These are phyloP conservation scores for Xylaria intraflava DNA, from an alignment of 495 filamentous ascomycete genomes.

Conservation along the genomic window DNA sequence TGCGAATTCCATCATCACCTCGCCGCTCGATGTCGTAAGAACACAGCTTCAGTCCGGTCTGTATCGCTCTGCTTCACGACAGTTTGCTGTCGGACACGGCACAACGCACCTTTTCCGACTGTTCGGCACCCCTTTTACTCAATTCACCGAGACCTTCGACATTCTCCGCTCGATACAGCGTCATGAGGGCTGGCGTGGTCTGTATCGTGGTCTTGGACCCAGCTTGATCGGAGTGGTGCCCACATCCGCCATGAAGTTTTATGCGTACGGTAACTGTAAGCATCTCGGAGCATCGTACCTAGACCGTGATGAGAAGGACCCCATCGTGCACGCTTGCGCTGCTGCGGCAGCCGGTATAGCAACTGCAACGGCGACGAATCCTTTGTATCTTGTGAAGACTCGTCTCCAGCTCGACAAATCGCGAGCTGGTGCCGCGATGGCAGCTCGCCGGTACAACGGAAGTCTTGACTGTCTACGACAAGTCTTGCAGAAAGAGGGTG, in stretches of 20 bases:
- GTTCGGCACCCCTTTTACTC: neutral
- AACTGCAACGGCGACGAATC: neutral
- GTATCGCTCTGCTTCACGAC: too few relatives aligned
- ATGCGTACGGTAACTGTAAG: slow-evolving; percentile 53
- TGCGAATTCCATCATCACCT: neutral
- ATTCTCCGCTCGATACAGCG: slow-evolving; percentile 49
- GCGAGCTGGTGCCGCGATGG: too few relatives aligned
- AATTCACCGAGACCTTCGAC: slow-evolving; percentile 48
- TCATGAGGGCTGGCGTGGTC: slow-evolving; percentile 49
- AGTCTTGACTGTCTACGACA: too few relatives aligned
- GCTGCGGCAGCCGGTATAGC: slow-evolving; percentile 50
- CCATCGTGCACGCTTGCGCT: slow-evolving; percentile 46
- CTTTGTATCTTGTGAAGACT: neutral
- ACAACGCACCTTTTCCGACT: neutral
- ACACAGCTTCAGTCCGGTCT: neutral
- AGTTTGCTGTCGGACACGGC: too few relatives aligned
- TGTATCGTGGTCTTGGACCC: slow-evolving; percentile 55
- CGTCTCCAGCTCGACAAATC: too few relatives aligned
- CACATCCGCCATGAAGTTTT: slow-evolving; percentile 28
- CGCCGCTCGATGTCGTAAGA: neutral
- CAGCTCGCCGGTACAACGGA: neutral
- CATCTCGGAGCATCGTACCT: slow-evolving; percentile 41
- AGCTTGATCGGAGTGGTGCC: slow-evolving; percentile 54
- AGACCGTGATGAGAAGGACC: slow-evolving; percentile 39
- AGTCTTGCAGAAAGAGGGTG: too few relatives aligned